Evolutionary conservation across 1,284 basidiomycete genomes (phyloP).

Genomic region (Malassezia brasiliensis): DNA sequence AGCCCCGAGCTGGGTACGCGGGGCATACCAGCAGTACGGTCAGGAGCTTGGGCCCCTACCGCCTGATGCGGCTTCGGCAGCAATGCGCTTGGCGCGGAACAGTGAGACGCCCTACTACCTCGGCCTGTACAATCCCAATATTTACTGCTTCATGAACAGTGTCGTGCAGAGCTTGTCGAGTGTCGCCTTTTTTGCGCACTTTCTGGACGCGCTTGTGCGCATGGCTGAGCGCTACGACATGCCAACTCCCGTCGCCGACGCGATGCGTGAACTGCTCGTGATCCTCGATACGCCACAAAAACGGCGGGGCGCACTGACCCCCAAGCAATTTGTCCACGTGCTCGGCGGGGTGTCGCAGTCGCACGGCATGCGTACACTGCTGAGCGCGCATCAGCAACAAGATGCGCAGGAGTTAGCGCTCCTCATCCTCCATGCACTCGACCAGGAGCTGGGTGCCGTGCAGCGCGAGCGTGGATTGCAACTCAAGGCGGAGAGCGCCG

Average conservation of each 20-base stretch:
- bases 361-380: slow-evolving; percentile 30
- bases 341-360: slow-evolving; percentile 25
- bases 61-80: background rate
- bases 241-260: slow-evolving; percentile 40
- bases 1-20: background rate
- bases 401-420: slow-evolving; percentile 46
- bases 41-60: background rate
- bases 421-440: slow-evolving; percentile 36
- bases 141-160: slow-evolving; percentile 47
- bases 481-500: slow-evolving; percentile 16
- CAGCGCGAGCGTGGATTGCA: slow-evolving; percentile 15
- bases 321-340: slow-evolving; percentile 25
- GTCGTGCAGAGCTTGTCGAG: slow-evolving; percentile 38
- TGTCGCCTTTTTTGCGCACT: slow-evolving; percentile 18
- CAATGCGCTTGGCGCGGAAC: background rate
- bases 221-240: slow-evolving; percentile 36
- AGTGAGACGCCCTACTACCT: slow-evolving; percentile 14
- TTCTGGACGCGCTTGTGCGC: slow-evolving; percentile 22
- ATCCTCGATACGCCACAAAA: slow-evolving; percentile 24
- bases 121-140: slow-evolving; percentile 41
- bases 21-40: background rate
- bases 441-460: slow-evolving; percentile 29
- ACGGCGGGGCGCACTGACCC: slow-evolving; percentile 19
- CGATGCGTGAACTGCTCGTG: slow-evolving; percentile 28
- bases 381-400: slow-evolving; percentile 44